Percentiles rank a stretch among this genome's conserved stretches.
phyloP scores from a whole-genome alignment of 306 rosid genomes.

The Cucurbita moschata region DNA sequence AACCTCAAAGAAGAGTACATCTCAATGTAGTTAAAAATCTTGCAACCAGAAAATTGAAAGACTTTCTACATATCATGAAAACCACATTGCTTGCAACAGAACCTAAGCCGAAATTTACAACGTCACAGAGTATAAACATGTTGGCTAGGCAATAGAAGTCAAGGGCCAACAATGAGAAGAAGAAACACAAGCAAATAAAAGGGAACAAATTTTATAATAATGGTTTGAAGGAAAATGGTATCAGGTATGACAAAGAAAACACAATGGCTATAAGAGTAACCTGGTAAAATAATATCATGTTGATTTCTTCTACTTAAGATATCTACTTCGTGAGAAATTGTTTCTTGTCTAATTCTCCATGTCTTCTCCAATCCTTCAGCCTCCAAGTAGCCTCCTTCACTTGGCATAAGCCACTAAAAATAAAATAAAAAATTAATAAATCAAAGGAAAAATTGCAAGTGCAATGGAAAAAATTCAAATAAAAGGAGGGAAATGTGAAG shows the following conservation, averaged over 20 bases:
- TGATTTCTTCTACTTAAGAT: slow-evolving; percentile 50
- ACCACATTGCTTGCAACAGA: neutral
- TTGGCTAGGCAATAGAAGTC: neutral
- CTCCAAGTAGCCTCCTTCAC: slow-evolving; percentile 70
- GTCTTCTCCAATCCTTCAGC: slow-evolving; percentile 80
- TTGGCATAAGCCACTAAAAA: slow-evolving; percentile 75
- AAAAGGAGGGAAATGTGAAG: neutral
- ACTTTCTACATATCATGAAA: neutral
- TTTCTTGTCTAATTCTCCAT: slow-evolving; percentile 57
- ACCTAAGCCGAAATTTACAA: neutral
- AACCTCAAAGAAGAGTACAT: neutral
- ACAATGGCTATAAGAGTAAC: slow-evolving; percentile 17
- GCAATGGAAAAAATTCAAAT: neutral
- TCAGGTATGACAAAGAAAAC: neutral
- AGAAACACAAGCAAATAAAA: neutral
- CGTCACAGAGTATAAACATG: neutral
- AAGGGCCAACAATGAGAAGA: neutral
- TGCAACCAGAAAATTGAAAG: neutral
- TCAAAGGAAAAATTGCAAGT: neutral
- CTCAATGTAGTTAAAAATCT: neutral
- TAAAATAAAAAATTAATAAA: neutral
- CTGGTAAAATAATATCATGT: slow-evolving; percentile 63
- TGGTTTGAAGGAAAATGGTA: neutral
- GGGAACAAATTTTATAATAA: neutral
- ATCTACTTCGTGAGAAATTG: slow-evolving; percentile 54